Evolutionary conservation across 2,329 filamentous ascomycete species (phyloP).

Genomic region (Zasmidium angulare): DNA sequence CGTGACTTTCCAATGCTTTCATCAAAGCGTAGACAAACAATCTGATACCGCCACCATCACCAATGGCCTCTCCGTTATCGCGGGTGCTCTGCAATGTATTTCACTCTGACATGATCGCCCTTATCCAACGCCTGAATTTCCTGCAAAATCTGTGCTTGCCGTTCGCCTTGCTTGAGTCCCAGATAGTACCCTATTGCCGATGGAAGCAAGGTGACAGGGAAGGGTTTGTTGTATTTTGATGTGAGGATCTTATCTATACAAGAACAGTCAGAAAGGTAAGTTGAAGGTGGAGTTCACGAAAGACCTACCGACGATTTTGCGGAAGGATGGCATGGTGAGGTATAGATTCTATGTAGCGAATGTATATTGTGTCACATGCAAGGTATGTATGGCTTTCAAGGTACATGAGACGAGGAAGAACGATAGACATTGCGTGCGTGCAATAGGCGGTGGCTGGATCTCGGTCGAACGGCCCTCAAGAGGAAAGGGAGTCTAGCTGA

Average conservation of each 20-base stretch:
- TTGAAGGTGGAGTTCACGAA: not conserved
- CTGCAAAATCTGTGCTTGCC: conserved; percentile 28
- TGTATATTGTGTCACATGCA: not conserved
- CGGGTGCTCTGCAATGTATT: conserved; percentile 24
- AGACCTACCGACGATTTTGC: conserved; percentile 19
- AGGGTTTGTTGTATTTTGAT: conserved; percentile 35
- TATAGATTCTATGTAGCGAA: not conserved
- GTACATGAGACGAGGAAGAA: too few relatives aligned
- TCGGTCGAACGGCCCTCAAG: too few relatives aligned
- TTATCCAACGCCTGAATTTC: conserved; percentile 30
- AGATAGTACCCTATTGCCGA: conserved; percentile 34
- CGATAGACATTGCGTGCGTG: too few relatives aligned
- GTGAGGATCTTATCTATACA: conserved; percentile 29
- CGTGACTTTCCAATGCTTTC: too few relatives aligned
- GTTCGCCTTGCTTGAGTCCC: conserved; percentile 32
- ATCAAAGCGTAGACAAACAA: too few relatives aligned
- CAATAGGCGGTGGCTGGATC: too few relatives aligned
- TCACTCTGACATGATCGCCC: conserved; percentile 22
- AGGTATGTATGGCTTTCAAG: too few relatives aligned
- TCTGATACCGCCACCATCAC: too few relatives aligned
- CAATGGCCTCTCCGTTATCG: too few relatives aligned
- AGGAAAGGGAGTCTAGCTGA: too few relatives aligned
- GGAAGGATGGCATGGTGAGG: conserved; percentile 15
- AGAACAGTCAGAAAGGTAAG: not conserved
- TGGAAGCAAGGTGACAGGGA: conserved; percentile 32